Evolutionary conservation across 768 basidiomycete species (phyloP).

Genomic region (Wakefieldia striispora): DNA sequence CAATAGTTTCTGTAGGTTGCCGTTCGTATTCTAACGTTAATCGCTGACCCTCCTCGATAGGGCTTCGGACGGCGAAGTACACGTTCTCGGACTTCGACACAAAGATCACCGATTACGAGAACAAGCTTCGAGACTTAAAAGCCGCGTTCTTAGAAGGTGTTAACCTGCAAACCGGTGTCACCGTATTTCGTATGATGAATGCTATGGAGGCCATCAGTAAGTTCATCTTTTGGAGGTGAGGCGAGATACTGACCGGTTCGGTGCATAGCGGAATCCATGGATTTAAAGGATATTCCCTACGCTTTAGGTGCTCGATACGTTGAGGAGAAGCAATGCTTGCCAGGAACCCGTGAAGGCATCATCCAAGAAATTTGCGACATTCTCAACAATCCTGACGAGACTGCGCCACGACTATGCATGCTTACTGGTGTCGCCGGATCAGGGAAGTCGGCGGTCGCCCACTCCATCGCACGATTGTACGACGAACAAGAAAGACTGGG

Average conservation of each 20-base stretch:
- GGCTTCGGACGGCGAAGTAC: constrained; percentile 16
- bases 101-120: constrained; percentile 19
- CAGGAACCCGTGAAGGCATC: constrained; percentile 18
- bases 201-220: constrained; percentile 6
- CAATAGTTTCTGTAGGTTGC: constrained; percentile 14
- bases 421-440: constrained; percentile 29
- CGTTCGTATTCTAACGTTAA: background rate
- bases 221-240: background rate
- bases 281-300: constrained; percentile 22
- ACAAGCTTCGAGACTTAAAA: constrained; percentile 18
- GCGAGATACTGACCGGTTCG: background rate
- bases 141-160: constrained; percentile 15
- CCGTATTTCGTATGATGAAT: constrained; percentile 23
- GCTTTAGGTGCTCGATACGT: constrained; percentile 22
- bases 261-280: constrained; percentile 11
- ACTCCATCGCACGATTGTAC: constrained; percentile 28
- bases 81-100: constrained; percentile 16
- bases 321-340: constrained; percentile 18
- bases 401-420: constrained; percentile 23
- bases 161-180: constrained; percentile 12
- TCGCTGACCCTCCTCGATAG: constrained; percentile 5
- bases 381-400: constrained; percentile 9
- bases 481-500: constrained; percentile 28
- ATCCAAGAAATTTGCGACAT: constrained; percentile 18
- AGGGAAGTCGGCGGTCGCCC: constrained; percentile 33